Evolutionary conservation across 352 stramenopile genomes (phyloP).

Genomic region (Phytophthora chlamydospora): DNA sequence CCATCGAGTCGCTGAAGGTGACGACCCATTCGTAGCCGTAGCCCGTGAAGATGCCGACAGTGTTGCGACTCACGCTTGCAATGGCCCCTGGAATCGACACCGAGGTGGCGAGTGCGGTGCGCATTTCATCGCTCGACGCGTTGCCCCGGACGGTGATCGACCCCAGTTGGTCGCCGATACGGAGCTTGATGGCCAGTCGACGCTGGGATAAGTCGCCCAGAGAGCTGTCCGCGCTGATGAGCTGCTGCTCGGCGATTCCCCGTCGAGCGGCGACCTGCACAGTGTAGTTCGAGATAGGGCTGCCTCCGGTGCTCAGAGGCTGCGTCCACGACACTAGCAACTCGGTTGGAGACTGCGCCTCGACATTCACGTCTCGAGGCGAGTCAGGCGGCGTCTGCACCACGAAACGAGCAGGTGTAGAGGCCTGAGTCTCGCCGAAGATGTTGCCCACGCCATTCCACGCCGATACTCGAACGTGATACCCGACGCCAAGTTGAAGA

Average conservation of each 20-base stretch:
- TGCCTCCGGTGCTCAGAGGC: slow-evolving; percentile 62
- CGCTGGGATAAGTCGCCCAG: slow-evolving; percentile 34
- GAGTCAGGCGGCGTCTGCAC: slow-evolving; percentile 45
- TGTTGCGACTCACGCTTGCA: slow-evolving; percentile 44
- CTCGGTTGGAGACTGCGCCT: slow-evolving; percentile 33
- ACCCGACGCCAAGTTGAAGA: slow-evolving; percentile 52
- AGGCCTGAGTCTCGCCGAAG: slow-evolving; percentile 83
- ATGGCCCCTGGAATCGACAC: slow-evolving; percentile 26
- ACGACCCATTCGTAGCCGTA: slow-evolving; percentile 79
- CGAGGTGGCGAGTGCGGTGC: slow-evolving; percentile 17
- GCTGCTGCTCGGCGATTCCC: slow-evolving; percentile 67
- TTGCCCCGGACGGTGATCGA: slow-evolving; percentile 46
- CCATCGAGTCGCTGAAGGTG: slow-evolving; percentile 60
- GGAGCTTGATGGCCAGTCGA: slow-evolving; percentile 21
- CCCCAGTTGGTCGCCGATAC: slow-evolving; percentile 24
- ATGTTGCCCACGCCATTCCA: slow-evolving; percentile 92
- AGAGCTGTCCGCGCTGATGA: slow-evolving; percentile 48
- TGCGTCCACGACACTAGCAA: slow-evolving; percentile 60
- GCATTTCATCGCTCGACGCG: slow-evolving; percentile 41
- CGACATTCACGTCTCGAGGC: slow-evolving; percentile 57
- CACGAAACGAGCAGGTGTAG: slow-evolving; percentile 69
- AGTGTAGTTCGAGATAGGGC: slow-evolving; percentile 46
- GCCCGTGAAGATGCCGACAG: slow-evolving; percentile 46
- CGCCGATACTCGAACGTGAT: slow-evolving; percentile 92
- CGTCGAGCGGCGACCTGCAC: slow-evolving; percentile 70